phyloP scores from a whole-genome alignment of 495 filamentous ascomycete species.

The Penicillium taxi region DNA sequence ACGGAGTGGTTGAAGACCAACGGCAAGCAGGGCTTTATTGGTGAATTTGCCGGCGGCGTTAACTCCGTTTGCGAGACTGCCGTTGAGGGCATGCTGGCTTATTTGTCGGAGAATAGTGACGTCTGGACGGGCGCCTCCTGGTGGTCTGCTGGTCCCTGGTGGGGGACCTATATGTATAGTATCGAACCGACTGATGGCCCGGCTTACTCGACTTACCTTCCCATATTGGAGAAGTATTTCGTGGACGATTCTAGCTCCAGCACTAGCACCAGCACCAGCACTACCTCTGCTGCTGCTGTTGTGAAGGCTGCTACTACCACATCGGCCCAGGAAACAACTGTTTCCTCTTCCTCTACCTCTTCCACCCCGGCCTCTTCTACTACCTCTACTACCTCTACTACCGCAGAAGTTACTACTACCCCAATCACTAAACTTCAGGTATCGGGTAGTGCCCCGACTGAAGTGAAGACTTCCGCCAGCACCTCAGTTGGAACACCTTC shows the following conservation, averaged over 20 bases:
- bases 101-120: conserved; percentile 52
- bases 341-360: background rate
- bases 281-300: conserved; percentile 1
- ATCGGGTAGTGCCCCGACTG: conserved; percentile 5
- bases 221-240: conserved; percentile 30
- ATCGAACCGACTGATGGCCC: conserved; percentile 50
- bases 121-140: conserved; percentile 64
- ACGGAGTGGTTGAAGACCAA: conserved; percentile 64
- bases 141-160: conserved; percentile 62
- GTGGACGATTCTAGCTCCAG: conserved; percentile 9
- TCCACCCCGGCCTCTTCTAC: background rate
- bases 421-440: conserved; percentile 11
- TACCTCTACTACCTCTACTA: conserved; percentile 6
- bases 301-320: no score
- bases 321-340: background rate
- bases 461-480: conserved; percentile 3
- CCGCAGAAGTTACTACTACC: conserved; percentile 8
- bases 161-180: conserved; percentile 51
- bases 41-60: conserved; percentile 64
- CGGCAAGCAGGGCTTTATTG: conserved; percentile 58
- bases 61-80: conserved; percentile 58
- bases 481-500: background rate
- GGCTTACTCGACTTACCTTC: conserved; percentile 39
- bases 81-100: conserved; percentile 54
- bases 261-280: background rate